Base-by-base conservation (phyloP, 2,329 filamentous ascomycete genomes). In the Pyricularia sp. region DNA sequence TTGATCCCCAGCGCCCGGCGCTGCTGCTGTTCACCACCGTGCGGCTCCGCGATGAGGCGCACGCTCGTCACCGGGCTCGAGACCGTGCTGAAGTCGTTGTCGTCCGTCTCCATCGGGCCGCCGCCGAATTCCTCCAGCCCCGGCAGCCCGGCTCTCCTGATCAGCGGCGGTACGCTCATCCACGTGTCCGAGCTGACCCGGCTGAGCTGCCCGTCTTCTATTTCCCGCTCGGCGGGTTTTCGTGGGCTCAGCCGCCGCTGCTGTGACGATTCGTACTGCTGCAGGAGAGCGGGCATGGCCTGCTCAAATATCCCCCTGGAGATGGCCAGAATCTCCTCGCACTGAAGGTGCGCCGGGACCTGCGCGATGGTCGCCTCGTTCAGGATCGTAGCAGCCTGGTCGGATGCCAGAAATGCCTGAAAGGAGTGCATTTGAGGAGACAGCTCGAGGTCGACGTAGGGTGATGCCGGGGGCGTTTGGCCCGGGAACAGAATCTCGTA, bases 401-500 rank as follows among this genome's bases (percentile, higher is more conserved):
- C 36, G 17, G 25, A 20, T 6, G 66, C 36, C 10, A 67, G 66
- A 25, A 67, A 67, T n/a, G 55, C 25, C 26, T 67, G 66, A 20
- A 67, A 67, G 20, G 66, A 67, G 14, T 42, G 36, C 25, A 67
- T 55, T 3, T 67, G 66, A 0, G 66, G 36, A 3, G 66, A 67
- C 12, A 67, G 26, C 36, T 58, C 66, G 23, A 59, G 14, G 66
- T 67, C 66, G 12, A 58, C 36, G 26, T 58, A 58, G 9, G 66
- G 66, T 42, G 42, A 58, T 26, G 36, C 36, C 28, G 67, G 67
- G 9, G n/a, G 26, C 5, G 69, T 50, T 67, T 69, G 68, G 69
- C 36, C 69, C 20, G 71, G 71, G 36, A 72, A 72, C 10, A 72
- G 61, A 30, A 71, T 70, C 50, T 65, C 65, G 65, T 70, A 72